Base-by-base conservation (phyloP, 73 alveolate species). In the Paramecium octaurelia region DNA sequence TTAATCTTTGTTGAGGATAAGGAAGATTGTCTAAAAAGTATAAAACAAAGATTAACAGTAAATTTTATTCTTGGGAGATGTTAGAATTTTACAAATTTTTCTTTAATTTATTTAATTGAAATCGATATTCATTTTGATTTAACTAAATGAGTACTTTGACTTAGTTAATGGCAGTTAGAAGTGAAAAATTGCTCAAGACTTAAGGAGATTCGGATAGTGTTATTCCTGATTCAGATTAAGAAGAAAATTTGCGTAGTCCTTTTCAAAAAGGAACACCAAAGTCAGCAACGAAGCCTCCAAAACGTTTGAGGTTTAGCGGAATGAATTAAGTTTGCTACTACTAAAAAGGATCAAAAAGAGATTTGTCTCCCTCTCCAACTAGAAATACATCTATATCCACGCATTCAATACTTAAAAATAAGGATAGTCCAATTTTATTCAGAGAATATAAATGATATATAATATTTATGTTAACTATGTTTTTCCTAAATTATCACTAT, bases 51-150 rank as follows among this genome's bases (percentile, higher is more conserved):
- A 54, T 54, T 54, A 7, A 54, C 69, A 54, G 69, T 54, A 18
- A 54, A 54, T 54, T 54, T n/a, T 1, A 54, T 18, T 18, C 5
- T 54, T 54, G 5, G 85, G 90, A 71, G 12, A 42, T 73, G 76
- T 89, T 23, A 38, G 64, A 24, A 70, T 89, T 23, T 88, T 88
- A 71, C 43, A 89, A 58, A 58, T 42, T 24, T 88, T 89, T 20
- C 75, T 23, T 23, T 71, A 89, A 60, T 89, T 59, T 64, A 80
- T 80, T 35, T 80, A 38, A 23, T 80, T 12, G 57, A 29, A 42
- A 80, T 80, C 91, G 48, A 80, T 27, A 64, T 64, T 31, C 42
- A 64, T 27, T 64, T 64, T 34, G 46, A 27, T 14, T 14, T 64
- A 27, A 27, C 42, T 64, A 31, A 34, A 64, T 64, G 84, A 34